Percentiles rank a stretch among this genome's conserved stretches.
Conservation (phyloP, 306 rosid genomes). For the Mimosa pudica region DNA sequence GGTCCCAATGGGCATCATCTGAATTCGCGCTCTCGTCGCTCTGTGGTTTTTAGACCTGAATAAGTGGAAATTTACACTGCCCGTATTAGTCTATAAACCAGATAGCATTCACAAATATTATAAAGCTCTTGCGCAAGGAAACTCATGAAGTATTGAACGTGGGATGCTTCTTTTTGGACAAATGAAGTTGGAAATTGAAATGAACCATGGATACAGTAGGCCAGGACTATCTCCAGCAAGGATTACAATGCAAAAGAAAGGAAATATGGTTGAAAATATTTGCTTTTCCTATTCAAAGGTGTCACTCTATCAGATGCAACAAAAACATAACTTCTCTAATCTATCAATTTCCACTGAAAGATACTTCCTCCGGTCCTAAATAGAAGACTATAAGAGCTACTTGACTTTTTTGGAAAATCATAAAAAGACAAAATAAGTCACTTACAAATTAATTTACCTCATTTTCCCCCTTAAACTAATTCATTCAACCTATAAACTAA, state of each 20-base stretch:
- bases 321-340: too few relatives aligned
- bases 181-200: too few relatives aligned
- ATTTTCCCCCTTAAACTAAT: too few relatives aligned
- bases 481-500: too few relatives aligned
- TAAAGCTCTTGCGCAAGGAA: constrained; percentile 12
- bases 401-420: too few relatives aligned
- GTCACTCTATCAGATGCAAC: neutral
- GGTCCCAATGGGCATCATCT: constrained; percentile 94
- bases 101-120: neutral
- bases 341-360: too few relatives aligned
- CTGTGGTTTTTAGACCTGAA: constrained; percentile 58
- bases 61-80: constrained; percentile 24
- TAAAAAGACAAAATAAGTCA: too few relatives aligned
- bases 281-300: constrained; percentile 4
- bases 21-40: constrained; percentile 61
- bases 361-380: too few relatives aligned
- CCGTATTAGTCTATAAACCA: constrained; percentile 21
- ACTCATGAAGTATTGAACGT: constrained; percentile 5
- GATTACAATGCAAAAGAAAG: neutral
- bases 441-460: too few relatives aligned
- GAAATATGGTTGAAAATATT: neutral
- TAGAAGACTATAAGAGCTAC: too few relatives aligned
- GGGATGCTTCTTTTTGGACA: too few relatives aligned
- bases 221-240: neutral
- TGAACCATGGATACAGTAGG: constrained; percentile 1